Percentiles rank a stretch among this genome's conserved stretches.
These are phyloP conservation scores for Cyanidium caldarium DNA, from an alignment of 23 red algal species.

Conservation along the genomic window DNA sequence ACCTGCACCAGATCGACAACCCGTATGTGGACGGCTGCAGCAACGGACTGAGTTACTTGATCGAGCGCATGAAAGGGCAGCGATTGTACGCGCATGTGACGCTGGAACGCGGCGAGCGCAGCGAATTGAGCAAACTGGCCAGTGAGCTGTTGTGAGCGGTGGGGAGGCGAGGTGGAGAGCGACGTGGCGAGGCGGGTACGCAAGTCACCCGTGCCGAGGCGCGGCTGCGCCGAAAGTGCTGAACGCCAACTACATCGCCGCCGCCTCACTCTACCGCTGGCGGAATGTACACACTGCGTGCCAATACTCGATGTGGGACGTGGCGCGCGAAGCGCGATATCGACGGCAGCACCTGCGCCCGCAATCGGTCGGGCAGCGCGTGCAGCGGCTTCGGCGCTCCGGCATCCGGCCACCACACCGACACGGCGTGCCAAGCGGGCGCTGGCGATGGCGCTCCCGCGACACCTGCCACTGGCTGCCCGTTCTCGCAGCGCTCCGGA, in stretches of 20 bases:
- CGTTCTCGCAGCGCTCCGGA: background rate
- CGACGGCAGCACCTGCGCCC: background rate
- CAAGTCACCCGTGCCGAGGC: too few species aligned
- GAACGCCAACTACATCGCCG: too few species aligned
- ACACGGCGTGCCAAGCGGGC: too few species aligned
- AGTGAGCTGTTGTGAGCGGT: conserved; percentile 16
- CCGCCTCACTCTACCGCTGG: too few species aligned
- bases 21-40: conserved; percentile 20
- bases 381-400: background rate
- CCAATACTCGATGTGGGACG: background rate
- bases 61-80: conserved; percentile 41
- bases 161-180: too few species aligned
- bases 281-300: background rate
- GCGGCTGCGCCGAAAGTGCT: too few species aligned
- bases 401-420: background rate
- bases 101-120: conserved; percentile 21
- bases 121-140: conserved; percentile 22
- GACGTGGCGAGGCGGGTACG: too few species aligned
- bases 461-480: background rate
- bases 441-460: background rate
- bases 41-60: conserved; percentile 28
- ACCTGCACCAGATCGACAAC: conserved; percentile 39
- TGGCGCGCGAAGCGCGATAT: background rate
- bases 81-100: conserved; percentile 18
- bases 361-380: background rate